These are phyloP conservation scores for Sphaerostilbella broomeana DNA, from an alignment of 2,329 filamentous ascomycete species.

Conservation along the genomic window DNA sequence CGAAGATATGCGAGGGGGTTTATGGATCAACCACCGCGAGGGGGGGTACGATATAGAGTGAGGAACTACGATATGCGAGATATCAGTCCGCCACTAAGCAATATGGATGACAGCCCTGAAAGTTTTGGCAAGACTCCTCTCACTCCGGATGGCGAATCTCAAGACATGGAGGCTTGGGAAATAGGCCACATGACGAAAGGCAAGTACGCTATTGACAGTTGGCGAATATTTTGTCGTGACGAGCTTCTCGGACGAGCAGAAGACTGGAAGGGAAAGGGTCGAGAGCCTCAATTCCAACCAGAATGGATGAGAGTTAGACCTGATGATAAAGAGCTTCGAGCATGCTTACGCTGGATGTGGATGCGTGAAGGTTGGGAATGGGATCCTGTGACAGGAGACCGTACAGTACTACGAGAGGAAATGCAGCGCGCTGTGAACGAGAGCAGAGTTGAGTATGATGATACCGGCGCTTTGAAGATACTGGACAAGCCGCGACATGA, in stretches of 20 bases:
- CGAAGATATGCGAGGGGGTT: slow-evolving; percentile 66
- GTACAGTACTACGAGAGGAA: slow-evolving; percentile 43
- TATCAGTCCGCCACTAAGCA: slow-evolving; percentile 17
- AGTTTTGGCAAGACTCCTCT: slow-evolving; percentile 7
- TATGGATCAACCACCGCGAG: slow-evolving; percentile 54
- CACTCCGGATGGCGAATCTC: background rate
- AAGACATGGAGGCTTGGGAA: slow-evolving; percentile 57
- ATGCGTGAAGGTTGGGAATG: slow-evolving; percentile 77
- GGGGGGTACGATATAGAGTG: slow-evolving; percentile 48
- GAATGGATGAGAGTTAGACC: slow-evolving; percentile 89
- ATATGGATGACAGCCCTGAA: background rate
- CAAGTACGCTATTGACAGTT: slow-evolving; percentile 79
- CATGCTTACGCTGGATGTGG: slow-evolving; percentile 88
- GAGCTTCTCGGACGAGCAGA: slow-evolving; percentile 57
- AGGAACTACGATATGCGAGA: slow-evolving; percentile 39
- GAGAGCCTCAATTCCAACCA: slow-evolving; percentile 57
- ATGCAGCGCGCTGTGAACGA: slow-evolving; percentile 51
- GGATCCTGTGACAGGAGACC: slow-evolving; percentile 65
- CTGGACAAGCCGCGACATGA: slow-evolving; percentile 17
- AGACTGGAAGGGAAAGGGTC: slow-evolving; percentile 58
- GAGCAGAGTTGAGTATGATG: slow-evolving; percentile 50
- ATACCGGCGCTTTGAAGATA: slow-evolving; percentile 41
- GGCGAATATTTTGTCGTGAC: slow-evolving; percentile 90
- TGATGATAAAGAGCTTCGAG: slow-evolving; percentile 80
- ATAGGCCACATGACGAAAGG: slow-evolving; percentile 80